Base-by-base conservation (phyloP, 140 eudicot genomes). In the Oenanthe javanica region DNA sequence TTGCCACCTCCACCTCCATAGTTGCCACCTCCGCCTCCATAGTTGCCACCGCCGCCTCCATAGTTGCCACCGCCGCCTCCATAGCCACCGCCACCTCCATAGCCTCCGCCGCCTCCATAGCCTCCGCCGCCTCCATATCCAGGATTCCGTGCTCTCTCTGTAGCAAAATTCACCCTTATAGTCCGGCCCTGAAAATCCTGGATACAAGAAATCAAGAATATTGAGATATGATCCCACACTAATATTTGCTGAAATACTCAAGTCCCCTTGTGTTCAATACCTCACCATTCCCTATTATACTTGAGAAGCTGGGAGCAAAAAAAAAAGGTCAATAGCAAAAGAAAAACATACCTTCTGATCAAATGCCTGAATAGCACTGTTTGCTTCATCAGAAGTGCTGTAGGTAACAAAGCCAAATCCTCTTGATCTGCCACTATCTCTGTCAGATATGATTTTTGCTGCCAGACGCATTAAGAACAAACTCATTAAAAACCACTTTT, bases 391-490 rank as follows among this genome's bases (percentile, higher is more conserved):
- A 50, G 80, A 4, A 21, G 89, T 79, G 2, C 84, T 77, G 76
- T 48, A 95, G n/a, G 97, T 88, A 82, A 90, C 89, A 82, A 95
- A 95, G 59, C 97, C 97, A 89, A 95, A 95, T 46, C 99, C 99
- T 88, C 96, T 88, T 54, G 99, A 95, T 75, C 97, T 85, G 54
- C 93, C 92, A 73, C 91, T 89, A 43, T 92, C 97, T 80, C 97
- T 87, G 76, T 95, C 99, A 13, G 82, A 9, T 59, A 95, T 92
- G 21, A 95, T 92, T 85, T 90, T 89, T 54, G 97, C 99, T 92
- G 92, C 89, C 86, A 80, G n/a, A 77, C 59, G 25, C 10, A 69
- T 43, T 54, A 49, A 43, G 13, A 16, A 31, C 10, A 67, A 10
- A 2, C 9, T 67, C 46, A 67, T 3, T 67, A 12, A 27, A 23